Evolutionary conservation across 2,329 filamentous ascomycete species (phyloP).

Genomic region (Paracoccidioides brasiliensis): DNA sequence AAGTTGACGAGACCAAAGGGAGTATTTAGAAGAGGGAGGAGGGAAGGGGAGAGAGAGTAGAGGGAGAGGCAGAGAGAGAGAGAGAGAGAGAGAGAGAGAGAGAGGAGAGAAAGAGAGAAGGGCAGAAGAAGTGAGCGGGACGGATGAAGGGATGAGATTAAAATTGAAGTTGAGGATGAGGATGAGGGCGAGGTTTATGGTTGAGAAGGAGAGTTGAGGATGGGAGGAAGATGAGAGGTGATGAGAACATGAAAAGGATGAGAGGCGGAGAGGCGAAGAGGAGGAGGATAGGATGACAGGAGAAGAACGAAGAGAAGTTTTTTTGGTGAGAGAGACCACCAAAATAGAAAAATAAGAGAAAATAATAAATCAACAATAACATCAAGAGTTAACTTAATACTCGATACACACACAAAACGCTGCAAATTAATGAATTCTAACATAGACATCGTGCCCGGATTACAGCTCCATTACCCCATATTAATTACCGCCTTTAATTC

Average conservation of each 20-base stretch:
- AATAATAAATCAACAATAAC: too few species aligned
- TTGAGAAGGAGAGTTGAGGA: background rate
- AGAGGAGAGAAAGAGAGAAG: conserved; percentile 8
- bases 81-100: conserved; percentile 8
- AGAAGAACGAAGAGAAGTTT: background rate
- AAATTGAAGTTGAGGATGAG: conserved; percentile 11
- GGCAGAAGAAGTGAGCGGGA: conserved; percentile 11
- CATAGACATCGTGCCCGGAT: too few species aligned
- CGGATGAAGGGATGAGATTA: conserved; percentile 6
- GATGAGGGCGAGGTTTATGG: background rate
- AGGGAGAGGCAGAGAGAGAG: conserved; percentile 5
- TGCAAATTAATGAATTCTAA: too few species aligned
- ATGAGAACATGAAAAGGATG: background rate
- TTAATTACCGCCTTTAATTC: too few species aligned
- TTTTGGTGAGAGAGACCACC: too few species aligned
- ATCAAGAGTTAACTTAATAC: too few species aligned
- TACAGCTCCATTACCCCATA: too few species aligned
- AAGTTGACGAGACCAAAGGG: conserved; percentile 5
- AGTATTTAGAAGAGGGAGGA: background rate
- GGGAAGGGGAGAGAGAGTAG: conserved; percentile 6
- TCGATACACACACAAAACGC: too few species aligned
- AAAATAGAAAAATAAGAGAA: background rate
- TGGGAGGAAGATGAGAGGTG: background rate
- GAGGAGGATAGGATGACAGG: conserved; percentile 3
- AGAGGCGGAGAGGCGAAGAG: conserved; percentile 8